Evolutionary conservation across 345 rosid genomes (phyloP), one percentile per base, ranked within the genome.

Genomic region (Linum usitatissimum): DNA sequence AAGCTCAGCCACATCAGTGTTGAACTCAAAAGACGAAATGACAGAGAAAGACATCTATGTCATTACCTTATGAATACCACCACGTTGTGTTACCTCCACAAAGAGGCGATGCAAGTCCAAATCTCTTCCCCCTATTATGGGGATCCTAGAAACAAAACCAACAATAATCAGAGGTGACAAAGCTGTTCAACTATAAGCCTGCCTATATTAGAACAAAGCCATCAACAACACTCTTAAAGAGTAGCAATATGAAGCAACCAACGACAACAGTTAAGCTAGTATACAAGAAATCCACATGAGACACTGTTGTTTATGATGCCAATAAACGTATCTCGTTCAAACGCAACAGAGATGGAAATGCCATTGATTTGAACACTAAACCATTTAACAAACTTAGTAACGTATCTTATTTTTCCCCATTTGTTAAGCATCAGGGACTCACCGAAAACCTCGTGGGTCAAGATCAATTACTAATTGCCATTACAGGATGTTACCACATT

Each of bases 41-140:
- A 10, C 51, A 45, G 38, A 45, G 38, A 34, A 34, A 34, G 3
- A 34, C 38, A 7, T 1, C 38, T 12, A 15, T 45, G 17, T 45
- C 5, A 45, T 39, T 80, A 88, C 99, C 97, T 90, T 94, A 69
- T 79, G 86, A 66, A 94, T 77, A 36, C 99, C 99, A 55, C 99
- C 99, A 7, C 96, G 93, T 68, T 95, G 65, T 18, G 99, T 94
- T 62, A 94, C 99, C 76, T 94, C 99, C 18, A 86, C 70, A 64
- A 94, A 94, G 67, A 94, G 96, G 57, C 73, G 78, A 73, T 94
- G 96, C 85, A 94, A 78, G 68, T 94, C 92, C 60, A 94, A 78
- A 55, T 88, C 95, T 73, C 73, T 85, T 36, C 99, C 97, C 31
- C 96, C 99, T 60, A 94, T 88, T 18, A 86, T 85, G 0, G 99